phyloP scores from a whole-genome alignment of 2,329 filamentous ascomycete species.

The Lithohypha guttulata region DNA sequence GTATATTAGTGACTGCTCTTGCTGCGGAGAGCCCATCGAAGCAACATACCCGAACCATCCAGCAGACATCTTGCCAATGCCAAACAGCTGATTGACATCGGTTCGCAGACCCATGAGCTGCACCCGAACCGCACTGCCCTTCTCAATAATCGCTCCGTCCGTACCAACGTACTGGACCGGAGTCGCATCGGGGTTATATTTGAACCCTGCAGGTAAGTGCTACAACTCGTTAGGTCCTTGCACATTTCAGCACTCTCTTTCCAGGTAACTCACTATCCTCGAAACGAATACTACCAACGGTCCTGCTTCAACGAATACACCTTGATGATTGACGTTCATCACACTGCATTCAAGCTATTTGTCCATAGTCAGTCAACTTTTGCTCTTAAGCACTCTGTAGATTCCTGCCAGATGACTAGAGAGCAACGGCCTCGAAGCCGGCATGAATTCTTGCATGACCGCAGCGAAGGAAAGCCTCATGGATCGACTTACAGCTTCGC shows the following conservation, averaged over 20 bases:
- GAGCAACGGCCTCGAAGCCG: too few species aligned
- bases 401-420: neutral
- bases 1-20: neutral
- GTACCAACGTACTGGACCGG: slow-evolving; percentile 88
- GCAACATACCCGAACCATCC: slow-evolving; percentile 33
- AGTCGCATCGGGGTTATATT: slow-evolving; percentile 89
- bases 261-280: slow-evolving; percentile 29
- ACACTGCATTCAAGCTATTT: slow-evolving; percentile 84
- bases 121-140: slow-evolving; percentile 81
- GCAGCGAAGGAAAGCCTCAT: slow-evolving; percentile 9
- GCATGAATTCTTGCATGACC: too few species aligned
- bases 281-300: slow-evolving; percentile 41
- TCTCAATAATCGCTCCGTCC: slow-evolving; percentile 90
- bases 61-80: slow-evolving; percentile 93
- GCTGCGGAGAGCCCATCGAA: neutral
- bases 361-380: slow-evolving; percentile 7
- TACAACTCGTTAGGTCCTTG: slow-evolving; percentile 14
- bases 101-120: slow-evolving; percentile 91
- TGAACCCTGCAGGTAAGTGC: slow-evolving; percentile 75
- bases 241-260: slow-evolving; percentile 10
- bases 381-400: neutral
- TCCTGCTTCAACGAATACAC: slow-evolving; percentile 54
- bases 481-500: slow-evolving; percentile 62
- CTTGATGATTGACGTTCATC: slow-evolving; percentile 78
- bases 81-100: slow-evolving; percentile 90